Evolutionary conservation across 306 rosid genomes (phyloP), one percentile per base, ranked within the genome.

Genomic region (Potentilla sterilis): DNA sequence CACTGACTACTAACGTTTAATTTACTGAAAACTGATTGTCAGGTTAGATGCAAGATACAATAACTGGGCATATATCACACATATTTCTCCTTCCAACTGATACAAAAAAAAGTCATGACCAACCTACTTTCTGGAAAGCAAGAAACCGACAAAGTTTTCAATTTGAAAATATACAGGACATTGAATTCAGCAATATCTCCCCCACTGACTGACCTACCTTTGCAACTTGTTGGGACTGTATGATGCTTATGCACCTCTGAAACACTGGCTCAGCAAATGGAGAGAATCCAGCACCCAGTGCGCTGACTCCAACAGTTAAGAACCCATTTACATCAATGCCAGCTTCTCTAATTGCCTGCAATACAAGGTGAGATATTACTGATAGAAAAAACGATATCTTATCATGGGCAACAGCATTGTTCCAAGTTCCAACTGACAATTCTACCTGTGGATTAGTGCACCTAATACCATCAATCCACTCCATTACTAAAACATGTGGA

Each of bases 201-300:
- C 71, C 48, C 55, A 68, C 34, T 24, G 57, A 44, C 15, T 38
- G 69, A 38, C 69, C 46, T 37, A 96, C 99, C 99, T 92, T 96
- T 4, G 99, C 97, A 77, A 88, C 80, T 78, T 84, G 96, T 83
- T 96, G 99, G 70, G 87, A 83, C 87, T 92, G 98, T 68, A 96
- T 89, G 86, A 96, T 96, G 87, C 75, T 88, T 83, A 92, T 90
- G 87, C 99, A 96, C 85, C 99, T 92, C 92, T 87, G 93, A 81
- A 86, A 96, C 76, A 96, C 99, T 46, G 99, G 98, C 81, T 88
- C 96, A 37, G 99, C 91, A 65, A 92, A 96, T 80, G 83, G 96
- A 74, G 99, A 62, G 81, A 96, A 96, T 82, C 98, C 99, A 1
- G 89, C 74, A 57, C 99, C 98, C 88, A 96, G 69, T 49, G 98